phyloP scores from a whole-genome alignment of 495 filamentous ascomycete genomes.

The Barbatosphaeria neglecta region DNA sequence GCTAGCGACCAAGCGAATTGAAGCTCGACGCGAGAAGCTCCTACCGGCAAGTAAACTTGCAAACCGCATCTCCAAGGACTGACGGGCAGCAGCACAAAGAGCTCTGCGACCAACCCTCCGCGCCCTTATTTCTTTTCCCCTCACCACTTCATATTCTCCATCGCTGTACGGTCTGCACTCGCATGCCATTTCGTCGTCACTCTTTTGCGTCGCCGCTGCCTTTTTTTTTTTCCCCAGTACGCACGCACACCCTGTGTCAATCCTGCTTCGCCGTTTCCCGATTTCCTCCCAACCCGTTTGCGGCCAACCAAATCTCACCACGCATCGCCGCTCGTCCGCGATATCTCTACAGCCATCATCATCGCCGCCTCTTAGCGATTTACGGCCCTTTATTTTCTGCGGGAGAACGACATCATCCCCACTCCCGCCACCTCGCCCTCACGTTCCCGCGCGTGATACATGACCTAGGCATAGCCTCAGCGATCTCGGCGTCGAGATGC shows the following conservation, averaged over 20 bases:
- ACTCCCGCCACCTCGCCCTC: neutral
- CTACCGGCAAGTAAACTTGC: neutral
- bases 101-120: constrained; percentile 5
- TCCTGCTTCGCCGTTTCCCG: neutral
- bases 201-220: neutral
- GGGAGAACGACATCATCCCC: no score
- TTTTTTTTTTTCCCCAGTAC: neutral
- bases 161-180: constrained; percentile 1
- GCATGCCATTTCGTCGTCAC: neutral
- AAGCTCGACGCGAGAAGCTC: neutral
- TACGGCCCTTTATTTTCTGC: neutral
- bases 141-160: constrained; percentile 4
- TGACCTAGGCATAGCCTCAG: neutral
- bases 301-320: neutral
- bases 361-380: neutral
- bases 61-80: neutral
- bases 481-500: constrained; percentile 23
- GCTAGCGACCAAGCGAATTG: neutral
- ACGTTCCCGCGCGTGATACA: neutral
- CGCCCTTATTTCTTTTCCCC: constrained; percentile 4
- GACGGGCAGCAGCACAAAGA: neutral
- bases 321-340: neutral
- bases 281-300: constrained; percentile 3
- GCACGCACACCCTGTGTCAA: neutral
- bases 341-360: neutral